Base-by-base conservation (phyloP, 2,329 filamentous ascomycete genomes). In the Metarhizium anisopliae region DNA sequence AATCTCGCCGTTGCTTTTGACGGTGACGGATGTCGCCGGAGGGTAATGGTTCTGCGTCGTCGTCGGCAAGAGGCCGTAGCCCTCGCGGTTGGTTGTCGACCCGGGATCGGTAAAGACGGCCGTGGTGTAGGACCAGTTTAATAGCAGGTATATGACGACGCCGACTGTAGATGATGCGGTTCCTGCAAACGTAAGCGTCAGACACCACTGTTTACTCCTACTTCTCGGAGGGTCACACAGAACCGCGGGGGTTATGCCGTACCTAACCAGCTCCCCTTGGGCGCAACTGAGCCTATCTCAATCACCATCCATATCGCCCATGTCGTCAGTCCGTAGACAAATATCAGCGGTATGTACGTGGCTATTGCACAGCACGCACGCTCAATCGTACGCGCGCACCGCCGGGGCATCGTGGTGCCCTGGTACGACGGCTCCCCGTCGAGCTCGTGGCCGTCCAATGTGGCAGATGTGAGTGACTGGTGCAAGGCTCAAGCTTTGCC, bases 91-190 rank as follows among this genome's bases (percentile, higher is more conserved):
- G 36, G 80, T 84, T 29, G 83, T 86, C 66, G 80, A 84, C 49
- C 94, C 94, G 6, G 94, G 93, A 60, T 87, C 83, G 29, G 90
- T 96, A 74, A 97, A 96, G 60, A 97, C 93, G 65, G 94, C 94
- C 49, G 86, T 85, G 1, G 90, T 94, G 74, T 99, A 99, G 64
- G 83, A 93, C 80, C 86, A 88, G 70, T 94, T 93, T 59, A 95
- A 83, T 65, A 96, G 77, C 55, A 82, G 62, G 66, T 92, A 97
- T 59, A 97, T 79, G 38, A 81, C 57, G 59, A 93, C 69, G 50
- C 86, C 90, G 54, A 89, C 67, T 45, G 80, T 67, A 10, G 88
- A 89, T 2, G 79, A 75, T 5, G 71, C 70, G 11, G 70, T 74
- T 51, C 82, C 84, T 85, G 59, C 52, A 40, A 11, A 40, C 11